Conservation (phyloP, 192 early-diverging fungal species). For the Rhizophagus sp. region DNA sequence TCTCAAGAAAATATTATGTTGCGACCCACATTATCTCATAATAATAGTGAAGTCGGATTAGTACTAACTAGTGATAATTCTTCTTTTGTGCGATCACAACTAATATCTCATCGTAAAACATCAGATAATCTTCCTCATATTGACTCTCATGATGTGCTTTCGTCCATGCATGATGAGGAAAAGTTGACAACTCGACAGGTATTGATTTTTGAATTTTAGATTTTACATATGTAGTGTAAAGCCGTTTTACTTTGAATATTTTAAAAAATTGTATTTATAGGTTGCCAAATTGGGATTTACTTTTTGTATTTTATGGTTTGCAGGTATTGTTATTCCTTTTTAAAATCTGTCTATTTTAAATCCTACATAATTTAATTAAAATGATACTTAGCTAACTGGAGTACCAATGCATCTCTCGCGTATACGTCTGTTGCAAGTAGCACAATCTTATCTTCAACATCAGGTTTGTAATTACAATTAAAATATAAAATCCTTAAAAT, state of each 20-base stretch:
- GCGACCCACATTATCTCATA: not conserved
- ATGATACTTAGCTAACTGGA: constrained; percentile 58
- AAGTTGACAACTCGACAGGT: constrained; percentile 26
- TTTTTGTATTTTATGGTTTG: constrained; percentile 83
- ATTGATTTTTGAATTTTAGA: not conserved
- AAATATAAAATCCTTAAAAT: not conserved
- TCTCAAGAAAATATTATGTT: not conserved
- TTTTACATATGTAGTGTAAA: not conserved
- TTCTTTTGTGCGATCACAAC: not conserved
- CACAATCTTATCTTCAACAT: constrained; percentile 75
- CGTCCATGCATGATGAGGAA: not conserved
- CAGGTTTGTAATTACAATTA: constrained; percentile 41
- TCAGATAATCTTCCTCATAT: not conserved
- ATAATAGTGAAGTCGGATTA: not conserved
- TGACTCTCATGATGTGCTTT: not conserved
- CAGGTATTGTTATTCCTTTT: constrained; percentile 19
- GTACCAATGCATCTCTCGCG: constrained; percentile 70
- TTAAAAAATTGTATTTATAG: constrained; percentile 35
- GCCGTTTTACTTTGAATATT: not conserved
- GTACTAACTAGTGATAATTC: not conserved
- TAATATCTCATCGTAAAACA: not conserved
- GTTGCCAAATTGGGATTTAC: constrained; percentile 60
- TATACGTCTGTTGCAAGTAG: constrained; percentile 75
- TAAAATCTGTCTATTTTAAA: not conserved
- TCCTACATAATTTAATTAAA: not conserved